Evolutionary conservation across 129 eudicot genomes (phyloP), one percentile per base, ranked within the genome.

Genomic region (Flaveria ramosissima): DNA sequence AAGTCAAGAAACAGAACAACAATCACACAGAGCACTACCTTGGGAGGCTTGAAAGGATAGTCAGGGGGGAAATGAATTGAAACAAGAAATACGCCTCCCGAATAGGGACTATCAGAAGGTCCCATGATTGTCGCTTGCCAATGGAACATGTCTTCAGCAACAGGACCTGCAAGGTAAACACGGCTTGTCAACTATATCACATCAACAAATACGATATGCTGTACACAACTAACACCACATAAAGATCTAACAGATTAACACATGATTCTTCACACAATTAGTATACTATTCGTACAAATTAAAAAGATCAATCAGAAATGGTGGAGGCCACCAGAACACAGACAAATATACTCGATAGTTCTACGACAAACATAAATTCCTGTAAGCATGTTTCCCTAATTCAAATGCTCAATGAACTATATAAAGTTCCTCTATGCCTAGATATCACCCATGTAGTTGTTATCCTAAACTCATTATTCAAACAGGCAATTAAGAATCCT

Each of bases 31-130:
- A 7, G 32, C 45, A 53, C 26, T 66, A 92, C 97, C 97, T 92
- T 92, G 0, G 97, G 97, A 36, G 97, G 97, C 77, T 92, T 92
- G 80, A 92, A 92, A 24, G 97, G 97, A 75, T 91, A n/a, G n/a
- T n/a, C n/a, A n/a, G n/a, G n/a, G n/a, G n/a, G n/a, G n/a, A n/a
- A n/a, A n/a, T n/a, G n/a, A n/a, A n/a, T n/a, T n/a, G n/a, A n/a
- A n/a, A n/a, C n/a, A n/a, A n/a, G n/a, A n/a, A n/a, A n/a, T n/a
- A n/a, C n/a, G n/a, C n/a, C n/a, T n/a, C n/a, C n/a, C n/a, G n/a
- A n/a, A n/a, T n/a, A n/a, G n/a, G n/a, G n/a, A n/a, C n/a, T n/a
- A n/a, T n/a, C n/a, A n/a, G n/a, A n/a, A n/a, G n/a, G n/a, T n/a
- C n/a, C n/a, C n/a, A n/a, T n/a, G n/a, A n/a, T n/a, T n/a, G n/a